Evolutionary conservation across 768 basidiomycete genomes (phyloP), one percentile per base, ranked within the genome.

Genomic region (Goffeauzyma gilvescens): DNA sequence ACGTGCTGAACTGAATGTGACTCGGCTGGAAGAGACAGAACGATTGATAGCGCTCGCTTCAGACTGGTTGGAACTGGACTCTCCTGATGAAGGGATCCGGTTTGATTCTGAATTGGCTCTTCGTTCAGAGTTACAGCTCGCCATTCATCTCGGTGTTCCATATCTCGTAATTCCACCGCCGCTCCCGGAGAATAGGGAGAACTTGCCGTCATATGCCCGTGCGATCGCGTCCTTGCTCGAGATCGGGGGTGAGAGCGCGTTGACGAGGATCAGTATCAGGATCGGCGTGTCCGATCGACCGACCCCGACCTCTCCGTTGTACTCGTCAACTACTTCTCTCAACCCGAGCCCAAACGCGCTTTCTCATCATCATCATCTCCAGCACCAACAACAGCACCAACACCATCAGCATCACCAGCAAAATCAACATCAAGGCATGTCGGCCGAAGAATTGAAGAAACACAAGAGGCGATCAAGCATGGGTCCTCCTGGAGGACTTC

Each of bases 101-200:
- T 84, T 90, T 54, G 93, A 98, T 58, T 80, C 86, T 33, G 93
- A 90, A 66, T 81, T 90, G 42, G 90, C 93, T 9, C 71, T 98
- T 13, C 75, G 77, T 42, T 87, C 95, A 65, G 93, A 98, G 63
- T 71, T 93, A 13, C 72, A 82, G 2, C 93, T 87, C 57, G 87
- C 87, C 0, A 75, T 84, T 1, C 95, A 98, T 65, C 75, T 98
- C 50, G 81, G 82, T 54, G 70, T 95, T 21, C 75, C 75, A 21
- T 75, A 78, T 12, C 78, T 79, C 23, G 78, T 98, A 54, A 74
- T 96, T 2, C 90, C 93, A 23, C 75, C 86, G 1, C 90, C 90
- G 75, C 46, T 78, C 79, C 59, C 77, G 1, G 54, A 51, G 36
- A 61, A 63, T 38, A 49, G 87, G 42, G 75, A 74, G 10, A 75